Percentiles rank a stretch among this genome's conserved stretches.
These are phyloP conservation scores for Sarcomyxa edulis DNA, from an alignment of 768 basidiomycete genomes.

Conservation along the genomic window DNA sequence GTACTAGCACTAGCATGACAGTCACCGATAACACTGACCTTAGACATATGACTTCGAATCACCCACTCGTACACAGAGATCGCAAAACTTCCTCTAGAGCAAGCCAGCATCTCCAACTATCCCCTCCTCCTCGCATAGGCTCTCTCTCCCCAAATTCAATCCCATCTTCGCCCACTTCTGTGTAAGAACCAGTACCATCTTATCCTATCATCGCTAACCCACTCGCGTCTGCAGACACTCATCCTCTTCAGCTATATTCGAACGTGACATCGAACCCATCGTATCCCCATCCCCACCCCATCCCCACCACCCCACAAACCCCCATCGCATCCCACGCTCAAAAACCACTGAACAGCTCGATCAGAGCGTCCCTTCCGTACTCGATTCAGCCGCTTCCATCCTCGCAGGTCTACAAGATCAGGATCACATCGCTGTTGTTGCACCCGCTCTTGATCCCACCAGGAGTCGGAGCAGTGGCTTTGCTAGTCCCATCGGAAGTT, in stretches of 20 bases:
- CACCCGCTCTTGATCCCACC: conserved; percentile 33
- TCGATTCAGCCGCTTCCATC: conserved; percentile 78
- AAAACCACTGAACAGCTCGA: conserved; percentile 73
- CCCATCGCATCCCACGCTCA: conserved; percentile 69
- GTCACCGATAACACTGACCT: too few species aligned
- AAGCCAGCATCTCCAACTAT: conserved; percentile 47
- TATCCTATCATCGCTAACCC: conserved; percentile 6
- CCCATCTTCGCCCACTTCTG: conserved; percentile 74
- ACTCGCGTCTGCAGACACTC: conserved; percentile 41
- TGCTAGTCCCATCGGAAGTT: conserved; percentile 66
- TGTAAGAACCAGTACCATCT: conserved; percentile 38
- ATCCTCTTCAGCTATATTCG: conserved; percentile 86
- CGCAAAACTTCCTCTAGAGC: conserved; percentile 18
- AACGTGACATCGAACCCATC: conserved; percentile 80
- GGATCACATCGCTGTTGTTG: conserved; percentile 58
- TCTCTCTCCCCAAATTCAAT: conserved; percentile 71
- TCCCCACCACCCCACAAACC: conserved; percentile 39
- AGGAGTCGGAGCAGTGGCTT: conserved; percentile 43
- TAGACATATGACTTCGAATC: conserved; percentile 50
- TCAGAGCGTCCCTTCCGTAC: conserved; percentile 76
- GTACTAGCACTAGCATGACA: too few species aligned
- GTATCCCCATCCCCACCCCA: conserved; percentile 29
- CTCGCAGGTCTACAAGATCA: conserved; percentile 50
- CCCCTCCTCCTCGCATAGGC: conserved; percentile 37
- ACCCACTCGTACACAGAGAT: conserved; percentile 15